These are phyloP conservation scores for Ganoderma meredithae DNA, from an alignment of 1,284 basidiomycete genomes.

Conservation along the genomic window DNA sequence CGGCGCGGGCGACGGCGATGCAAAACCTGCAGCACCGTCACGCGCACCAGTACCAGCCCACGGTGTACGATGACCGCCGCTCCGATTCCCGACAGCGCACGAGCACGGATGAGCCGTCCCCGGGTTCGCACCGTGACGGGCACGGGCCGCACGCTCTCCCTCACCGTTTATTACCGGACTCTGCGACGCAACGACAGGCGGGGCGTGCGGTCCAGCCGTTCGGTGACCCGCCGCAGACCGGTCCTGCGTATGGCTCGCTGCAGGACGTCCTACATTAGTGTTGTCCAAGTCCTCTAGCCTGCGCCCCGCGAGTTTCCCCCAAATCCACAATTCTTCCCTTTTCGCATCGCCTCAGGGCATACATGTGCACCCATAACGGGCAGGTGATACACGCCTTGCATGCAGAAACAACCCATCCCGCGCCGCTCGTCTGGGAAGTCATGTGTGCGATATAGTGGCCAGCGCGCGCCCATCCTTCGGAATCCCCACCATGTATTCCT, in stretches of 20 bases:
- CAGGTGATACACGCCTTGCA: not conserved
- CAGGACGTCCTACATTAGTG: too few species aligned
- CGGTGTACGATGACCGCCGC: slow-evolving; percentile 30
- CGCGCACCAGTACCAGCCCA: slow-evolving; percentile 26
- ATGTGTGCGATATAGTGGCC: not conserved
- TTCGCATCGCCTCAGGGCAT: not conserved
- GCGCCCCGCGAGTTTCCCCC: not conserved
- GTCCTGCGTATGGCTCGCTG: slow-evolving; percentile 27
- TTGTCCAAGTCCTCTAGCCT: too few species aligned
- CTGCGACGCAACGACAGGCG: slow-evolving; percentile 22
- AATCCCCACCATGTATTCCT: too few species aligned
- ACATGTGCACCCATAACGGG: not conserved
- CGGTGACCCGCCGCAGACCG: slow-evolving; percentile 19
- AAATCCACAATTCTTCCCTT: not conserved
- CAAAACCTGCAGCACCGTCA: slow-evolving; percentile 25
- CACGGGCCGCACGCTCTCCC: slow-evolving; percentile 25
- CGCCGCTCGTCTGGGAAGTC: not conserved
- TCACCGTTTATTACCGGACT: slow-evolving; percentile 27
- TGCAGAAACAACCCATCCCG: not conserved
- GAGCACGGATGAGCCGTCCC: slow-evolving; percentile 32
- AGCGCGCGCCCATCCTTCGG: not conserved
- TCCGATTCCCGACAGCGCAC: slow-evolving; percentile 28
- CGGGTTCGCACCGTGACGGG: slow-evolving; percentile 28
- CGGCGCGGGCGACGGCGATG: slow-evolving; percentile 25
- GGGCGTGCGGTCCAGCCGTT: slow-evolving; percentile 22